These are phyloP conservation scores for Trichopus zeylanicus DNA, from an alignment of 116 monocot species.

Conservation along the genomic window DNA sequence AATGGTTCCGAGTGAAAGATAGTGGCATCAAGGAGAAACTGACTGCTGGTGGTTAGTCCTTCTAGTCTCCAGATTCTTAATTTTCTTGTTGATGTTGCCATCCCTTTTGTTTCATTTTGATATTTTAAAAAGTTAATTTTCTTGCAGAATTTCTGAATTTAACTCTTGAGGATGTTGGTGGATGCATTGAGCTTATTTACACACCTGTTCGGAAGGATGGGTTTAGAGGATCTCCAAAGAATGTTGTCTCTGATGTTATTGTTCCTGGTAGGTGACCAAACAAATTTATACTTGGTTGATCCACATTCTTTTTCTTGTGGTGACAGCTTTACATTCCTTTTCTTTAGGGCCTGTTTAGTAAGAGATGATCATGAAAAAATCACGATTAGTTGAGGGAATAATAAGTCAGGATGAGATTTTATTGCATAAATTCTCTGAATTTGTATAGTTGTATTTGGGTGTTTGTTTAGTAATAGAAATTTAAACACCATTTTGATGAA, in stretches of 20 bases:
- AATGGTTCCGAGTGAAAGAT: conserved; percentile 73
- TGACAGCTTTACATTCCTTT: no score
- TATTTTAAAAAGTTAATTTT: neutral
- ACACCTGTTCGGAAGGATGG: conserved; percentile 91
- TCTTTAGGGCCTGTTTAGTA: no score
- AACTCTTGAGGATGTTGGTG: conserved; percentile 66
- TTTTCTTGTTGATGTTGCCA: neutral
- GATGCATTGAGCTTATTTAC: conserved; percentile 75
- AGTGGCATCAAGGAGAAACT: conserved; percentile 59
- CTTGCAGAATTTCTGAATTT: conserved; percentile 78
- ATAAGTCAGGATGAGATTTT: no score
- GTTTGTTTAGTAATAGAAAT: no score
- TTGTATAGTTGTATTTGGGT: no score
- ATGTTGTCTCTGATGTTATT: conserved; percentile 43
- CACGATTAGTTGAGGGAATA: no score
- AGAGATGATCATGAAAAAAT: no score
- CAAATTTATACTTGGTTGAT: neutral
- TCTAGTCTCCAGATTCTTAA: neutral
- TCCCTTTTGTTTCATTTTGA: neutral
- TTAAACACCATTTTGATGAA: no score
- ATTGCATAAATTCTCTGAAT: no score
- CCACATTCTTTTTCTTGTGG: no score
- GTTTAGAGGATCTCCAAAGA: conserved; percentile 43
- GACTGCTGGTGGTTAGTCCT: conserved; percentile 41
- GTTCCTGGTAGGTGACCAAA: conserved; percentile 45